Evolutionary conservation across 108 stramenopile species (phyloP).

Genomic region (Fragilaria radians): DNA sequence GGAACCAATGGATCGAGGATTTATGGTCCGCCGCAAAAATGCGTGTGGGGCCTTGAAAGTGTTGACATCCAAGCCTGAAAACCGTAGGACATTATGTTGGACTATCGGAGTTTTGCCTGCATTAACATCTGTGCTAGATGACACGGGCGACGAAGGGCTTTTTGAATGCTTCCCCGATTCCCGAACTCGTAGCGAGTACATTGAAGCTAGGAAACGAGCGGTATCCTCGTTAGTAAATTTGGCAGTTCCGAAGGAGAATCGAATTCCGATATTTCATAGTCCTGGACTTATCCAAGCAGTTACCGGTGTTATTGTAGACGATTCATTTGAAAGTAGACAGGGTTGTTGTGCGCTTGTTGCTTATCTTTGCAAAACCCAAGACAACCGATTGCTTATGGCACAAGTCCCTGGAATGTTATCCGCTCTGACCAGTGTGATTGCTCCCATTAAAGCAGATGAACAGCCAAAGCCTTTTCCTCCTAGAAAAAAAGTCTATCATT

Average conservation of each 20-base stretch:
- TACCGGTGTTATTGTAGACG: constrained; percentile 34
- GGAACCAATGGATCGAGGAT: constrained; percentile 39
- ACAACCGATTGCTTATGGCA: constrained; percentile 53
- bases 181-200: constrained; percentile 36
- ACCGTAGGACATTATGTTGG: constrained; percentile 68
- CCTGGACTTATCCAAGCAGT: constrained; percentile 49
- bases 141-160: constrained; percentile 30
- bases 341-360: constrained; percentile 57
- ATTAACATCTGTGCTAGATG: constrained; percentile 52
- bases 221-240: constrained; percentile 54
- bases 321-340: constrained; percentile 38
- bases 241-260: constrained; percentile 51
- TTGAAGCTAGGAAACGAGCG: constrained; percentile 53
- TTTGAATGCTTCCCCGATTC: constrained; percentile 25
- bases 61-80: constrained; percentile 44
- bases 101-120: constrained; percentile 64
- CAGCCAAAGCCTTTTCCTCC: neutral
- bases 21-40: constrained; percentile 72
- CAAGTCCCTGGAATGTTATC: constrained; percentile 54
- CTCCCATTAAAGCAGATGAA: constrained; percentile 14
- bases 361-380: constrained; percentile 51
- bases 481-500: neutral
- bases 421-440: constrained; percentile 41
- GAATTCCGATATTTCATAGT: constrained; percentile 59
- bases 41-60: constrained; percentile 81